phyloP scores from a whole-genome alignment of 257 asterid genomes.

The Nicotiana sylvestris region DNA sequence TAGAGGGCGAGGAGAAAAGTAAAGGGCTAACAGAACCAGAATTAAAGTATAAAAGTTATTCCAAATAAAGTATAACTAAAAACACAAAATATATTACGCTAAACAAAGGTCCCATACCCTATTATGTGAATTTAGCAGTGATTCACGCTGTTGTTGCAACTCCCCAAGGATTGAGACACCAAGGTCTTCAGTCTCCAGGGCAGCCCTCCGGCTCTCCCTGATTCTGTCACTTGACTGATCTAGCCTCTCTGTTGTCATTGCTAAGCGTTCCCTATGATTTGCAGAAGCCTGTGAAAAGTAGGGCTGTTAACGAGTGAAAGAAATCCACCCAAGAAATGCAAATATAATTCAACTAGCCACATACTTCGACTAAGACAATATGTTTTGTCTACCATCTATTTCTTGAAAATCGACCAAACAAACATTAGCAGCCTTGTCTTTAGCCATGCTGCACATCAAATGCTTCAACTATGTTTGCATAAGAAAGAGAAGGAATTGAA shows the following conservation, averaged over 20 bases:
- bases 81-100: not conserved
- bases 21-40: not conserved
- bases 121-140: slow-evolving; percentile 75
- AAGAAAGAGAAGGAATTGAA: not conserved
- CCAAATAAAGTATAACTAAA: not conserved
- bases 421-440: not conserved
- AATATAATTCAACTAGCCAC: not conserved
- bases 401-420: not conserved
- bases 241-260: slow-evolving; percentile 81
- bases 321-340: not conserved
- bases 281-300: slow-evolving; percentile 55
- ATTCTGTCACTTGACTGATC: slow-evolving; percentile 73
- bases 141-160: slow-evolving; percentile 87
- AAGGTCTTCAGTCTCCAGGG: slow-evolving; percentile 87
- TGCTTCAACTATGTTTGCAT: not conserved
- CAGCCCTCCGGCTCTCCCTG: slow-evolving; percentile 72
- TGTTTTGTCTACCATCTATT: not conserved
- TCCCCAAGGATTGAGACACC: slow-evolving; percentile 88
- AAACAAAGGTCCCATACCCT: slow-evolving; percentile 43
- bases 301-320: not conserved
- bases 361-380: not conserved
- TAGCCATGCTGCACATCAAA: not conserved
- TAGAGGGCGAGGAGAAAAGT: not conserved
- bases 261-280: slow-evolving; percentile 77
- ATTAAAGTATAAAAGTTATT: not conserved